These are phyloP conservation scores for Ustilago cynodontis DNA, from an alignment of 1,284 basidiomycete species.

Conservation along the genomic window DNA sequence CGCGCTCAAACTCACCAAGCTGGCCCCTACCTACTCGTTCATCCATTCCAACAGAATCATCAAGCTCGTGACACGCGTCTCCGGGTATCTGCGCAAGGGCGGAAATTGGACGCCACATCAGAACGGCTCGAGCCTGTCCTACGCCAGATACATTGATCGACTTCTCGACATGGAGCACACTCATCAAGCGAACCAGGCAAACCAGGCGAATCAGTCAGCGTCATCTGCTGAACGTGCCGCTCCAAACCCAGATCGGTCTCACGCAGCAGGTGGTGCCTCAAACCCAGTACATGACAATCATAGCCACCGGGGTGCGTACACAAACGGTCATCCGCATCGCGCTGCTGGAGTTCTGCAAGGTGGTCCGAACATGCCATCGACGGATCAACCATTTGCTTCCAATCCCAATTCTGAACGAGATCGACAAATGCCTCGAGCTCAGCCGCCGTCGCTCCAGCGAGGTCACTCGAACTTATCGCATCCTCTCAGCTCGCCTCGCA, in stretches of 20 bases:
- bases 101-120: conserved; percentile 44
- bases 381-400: conserved; percentile 1
- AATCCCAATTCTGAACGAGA: conserved; percentile 6
- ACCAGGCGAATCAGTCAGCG: background rate
- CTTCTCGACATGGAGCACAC: conserved; percentile 32
- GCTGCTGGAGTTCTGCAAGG: background rate
- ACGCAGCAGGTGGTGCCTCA: background rate
- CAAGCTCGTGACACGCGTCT: conserved; percentile 31
- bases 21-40: conserved; percentile 35
- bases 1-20: conserved; percentile 43
- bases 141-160: conserved; percentile 44
- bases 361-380: background rate
- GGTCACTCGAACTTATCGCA: conserved; percentile 15
- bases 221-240: background rate
- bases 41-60: conserved; percentile 33
- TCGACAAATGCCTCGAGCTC: conserved; percentile 13
- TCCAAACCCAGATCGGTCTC: background rate
- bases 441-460: conserved; percentile 21
- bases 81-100: conserved; percentile 32
- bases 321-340: conserved; percentile 13
- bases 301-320: background rate
- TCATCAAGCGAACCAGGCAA: background rate
- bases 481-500: conserved; percentile 35
- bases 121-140: conserved; percentile 40
- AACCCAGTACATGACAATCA: background rate